Evolutionary conservation across 331 rosid genomes (phyloP).

Genomic region (Acacia concinna): DNA sequence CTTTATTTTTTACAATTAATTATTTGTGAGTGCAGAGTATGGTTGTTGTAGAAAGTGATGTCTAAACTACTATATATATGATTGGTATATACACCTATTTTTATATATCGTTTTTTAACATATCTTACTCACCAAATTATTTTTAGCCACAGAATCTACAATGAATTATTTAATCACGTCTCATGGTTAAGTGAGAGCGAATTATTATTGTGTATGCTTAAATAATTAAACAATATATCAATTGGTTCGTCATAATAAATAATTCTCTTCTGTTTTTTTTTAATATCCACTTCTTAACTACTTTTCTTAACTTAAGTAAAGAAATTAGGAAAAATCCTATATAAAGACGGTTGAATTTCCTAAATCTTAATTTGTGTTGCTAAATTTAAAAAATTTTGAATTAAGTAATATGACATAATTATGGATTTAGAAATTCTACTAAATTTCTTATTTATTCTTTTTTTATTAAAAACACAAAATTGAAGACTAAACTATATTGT

Average conservation of each 20-base stretch:
- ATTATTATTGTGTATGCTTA: background rate
- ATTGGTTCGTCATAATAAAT: background rate
- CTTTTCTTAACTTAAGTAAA: background rate
- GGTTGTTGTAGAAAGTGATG: slow-evolving; percentile 35
- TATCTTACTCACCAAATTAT: background rate
- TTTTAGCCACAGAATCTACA: background rate
- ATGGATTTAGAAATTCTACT: too few species aligned
- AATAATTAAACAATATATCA: background rate
- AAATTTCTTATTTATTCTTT: too few species aligned
- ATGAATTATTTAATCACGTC: background rate
- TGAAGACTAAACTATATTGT: too few species aligned
- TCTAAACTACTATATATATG: slow-evolving; percentile 14
- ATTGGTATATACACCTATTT: background rate
- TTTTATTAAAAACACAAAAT: too few species aligned
- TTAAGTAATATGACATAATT: too few species aligned
- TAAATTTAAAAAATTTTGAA: too few species aligned
- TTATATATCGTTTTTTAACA: background rate
- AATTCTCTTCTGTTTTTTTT: background rate
- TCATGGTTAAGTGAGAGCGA: background rate
- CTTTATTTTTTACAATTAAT: slow-evolving; percentile 25
- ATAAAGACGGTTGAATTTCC: too few species aligned
- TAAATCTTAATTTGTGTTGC: too few species aligned
- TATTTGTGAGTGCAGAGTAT: background rate
- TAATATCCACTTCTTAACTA: too few species aligned
- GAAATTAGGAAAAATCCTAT: too few species aligned